Conservation (phyloP, 345 rosid species). For the Rhodomyrtus tomentosa region DNA sequence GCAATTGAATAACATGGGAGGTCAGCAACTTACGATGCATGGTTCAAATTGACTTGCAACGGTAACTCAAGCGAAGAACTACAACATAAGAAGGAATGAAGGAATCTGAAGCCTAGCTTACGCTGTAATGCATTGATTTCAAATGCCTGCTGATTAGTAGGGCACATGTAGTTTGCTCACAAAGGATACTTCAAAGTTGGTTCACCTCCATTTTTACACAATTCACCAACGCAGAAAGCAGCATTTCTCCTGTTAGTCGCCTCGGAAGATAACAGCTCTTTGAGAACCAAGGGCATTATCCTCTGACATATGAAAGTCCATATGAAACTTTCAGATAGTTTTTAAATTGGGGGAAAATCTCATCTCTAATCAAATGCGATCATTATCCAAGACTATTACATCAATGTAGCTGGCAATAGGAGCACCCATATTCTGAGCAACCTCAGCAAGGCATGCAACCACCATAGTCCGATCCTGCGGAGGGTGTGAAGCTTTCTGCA, state of each 20-base stretch:
- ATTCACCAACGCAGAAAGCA: conserved; percentile 95
- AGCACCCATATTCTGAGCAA: conserved; percentile 97
- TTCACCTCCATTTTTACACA: conserved; percentile 94
- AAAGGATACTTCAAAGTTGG: conserved; percentile 78
- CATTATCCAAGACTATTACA: conserved; percentile 28
- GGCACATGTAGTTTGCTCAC: not conserved
- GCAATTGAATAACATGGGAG: not conserved
- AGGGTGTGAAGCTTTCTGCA: conserved; percentile 73
- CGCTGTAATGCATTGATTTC: not conserved
- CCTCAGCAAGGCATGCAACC: conserved; percentile 97
- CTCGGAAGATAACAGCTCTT: conserved; percentile 71
- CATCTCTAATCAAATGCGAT: not conserved
- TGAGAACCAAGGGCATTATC: conserved; percentile 84
- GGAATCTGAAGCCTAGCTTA: not conserved
- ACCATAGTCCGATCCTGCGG: conserved; percentile 93
- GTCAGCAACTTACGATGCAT: not conserved
- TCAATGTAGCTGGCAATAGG: conserved; percentile 86
- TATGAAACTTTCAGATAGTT: not conserved
- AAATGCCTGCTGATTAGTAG: not conserved
- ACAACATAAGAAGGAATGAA: not conserved
- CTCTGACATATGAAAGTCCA: conserved; percentile 42
- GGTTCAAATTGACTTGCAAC: not conserved
- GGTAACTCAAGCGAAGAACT: not conserved
- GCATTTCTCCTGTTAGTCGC: conserved; percentile 98
- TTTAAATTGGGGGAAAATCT: not conserved